A percentile compares a stretch with the other conserved stretches of the same genome.
Evolutionary conservation across 192 early-diverging fungal genomes (phyloP).

Genomic region (Lobulomyces angularis): DNA sequence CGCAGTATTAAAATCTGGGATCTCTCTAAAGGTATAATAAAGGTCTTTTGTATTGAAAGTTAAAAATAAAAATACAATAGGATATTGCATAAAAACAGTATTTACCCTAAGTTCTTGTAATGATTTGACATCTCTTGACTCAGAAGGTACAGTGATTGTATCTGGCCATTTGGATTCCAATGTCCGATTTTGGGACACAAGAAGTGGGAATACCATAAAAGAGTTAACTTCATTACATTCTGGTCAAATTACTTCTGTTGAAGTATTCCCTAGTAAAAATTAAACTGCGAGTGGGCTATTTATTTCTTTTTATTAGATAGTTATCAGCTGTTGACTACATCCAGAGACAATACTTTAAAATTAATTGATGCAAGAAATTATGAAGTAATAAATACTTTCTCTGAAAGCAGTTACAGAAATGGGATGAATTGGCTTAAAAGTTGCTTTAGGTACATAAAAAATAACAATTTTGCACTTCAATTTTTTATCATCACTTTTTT

Average conservation of each 20-base stretch:
- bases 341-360: slow-evolving; percentile 82
- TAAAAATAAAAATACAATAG: background rate
- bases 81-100: slow-evolving; percentile 68
- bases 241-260: slow-evolving; percentile 79
- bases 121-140: slow-evolving; percentile 67
- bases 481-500: background rate
- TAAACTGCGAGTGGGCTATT: background rate
- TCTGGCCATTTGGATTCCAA: slow-evolving; percentile 93
- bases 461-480: background rate
- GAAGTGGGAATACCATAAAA: slow-evolving; percentile 61
- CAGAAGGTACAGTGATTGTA: slow-evolving; percentile 55
- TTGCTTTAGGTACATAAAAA: slow-evolving; percentile 42
- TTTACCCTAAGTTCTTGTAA: slow-evolving; percentile 92
- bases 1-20: slow-evolving; percentile 95
- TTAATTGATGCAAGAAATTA: slow-evolving; percentile 70
- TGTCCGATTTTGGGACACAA: slow-evolving; percentile 82
- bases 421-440: slow-evolving; percentile 83
- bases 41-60: slow-evolving; percentile 12
- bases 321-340: slow-evolving; percentile 75
- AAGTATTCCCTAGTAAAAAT: slow-evolving; percentile 50
- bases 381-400: slow-evolving; percentile 51
- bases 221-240: slow-evolving; percentile 79
- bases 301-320: slow-evolving; percentile 32
- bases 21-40: slow-evolving; percentile 76
- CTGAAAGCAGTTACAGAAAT: slow-evolving; percentile 59